Percentiles rank a stretch among this genome's conserved stretches.
Conservation (phyloP, 129 eudicot species). For the Escallonia herrerae region DNA sequence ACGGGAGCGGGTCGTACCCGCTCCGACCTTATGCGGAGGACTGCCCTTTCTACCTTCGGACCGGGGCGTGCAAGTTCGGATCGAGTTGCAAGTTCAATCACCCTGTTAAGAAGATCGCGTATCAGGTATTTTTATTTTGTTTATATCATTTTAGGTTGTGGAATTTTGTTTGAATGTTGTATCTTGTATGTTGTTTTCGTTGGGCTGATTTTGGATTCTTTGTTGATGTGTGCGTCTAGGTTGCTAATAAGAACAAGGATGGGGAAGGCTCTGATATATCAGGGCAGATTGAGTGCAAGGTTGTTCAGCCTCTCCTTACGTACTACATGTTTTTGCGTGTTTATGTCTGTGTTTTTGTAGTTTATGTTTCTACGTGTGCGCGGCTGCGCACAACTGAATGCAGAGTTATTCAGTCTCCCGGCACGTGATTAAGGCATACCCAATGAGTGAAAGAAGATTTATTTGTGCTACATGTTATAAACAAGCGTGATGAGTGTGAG, state of each 20-base stretch:
- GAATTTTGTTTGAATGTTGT: neutral
- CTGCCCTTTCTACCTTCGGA: conserved; percentile 30
- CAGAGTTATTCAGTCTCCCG: no score
- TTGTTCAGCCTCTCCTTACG: neutral
- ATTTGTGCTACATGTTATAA: neutral
- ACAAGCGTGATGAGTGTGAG: no score
- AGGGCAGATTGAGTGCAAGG: conserved; percentile 47
- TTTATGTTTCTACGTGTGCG: neutral
- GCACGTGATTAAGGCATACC: neutral
- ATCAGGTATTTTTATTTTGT: conserved; percentile 20
- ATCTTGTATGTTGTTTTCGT: neutral
- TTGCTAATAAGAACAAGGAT: conserved; percentile 14
- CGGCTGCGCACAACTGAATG: no score
- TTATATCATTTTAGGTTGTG: neutral
- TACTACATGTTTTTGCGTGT: neutral
- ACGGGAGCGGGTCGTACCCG: conserved; percentile 2
- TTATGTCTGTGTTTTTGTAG: neutral
- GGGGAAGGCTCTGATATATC: conserved; percentile 11
- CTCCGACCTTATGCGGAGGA: conserved; percentile 39
- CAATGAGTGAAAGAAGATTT: neutral
- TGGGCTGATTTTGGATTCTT: neutral
- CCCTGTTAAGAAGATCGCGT: conserved; percentile 15
- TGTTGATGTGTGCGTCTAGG: conserved; percentile 14
- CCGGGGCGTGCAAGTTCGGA: conserved; percentile 47
- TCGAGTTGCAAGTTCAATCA: conserved; percentile 46